Base-by-base conservation (phyloP, 345 rosid genomes). In the Populus euphratica region DNA sequence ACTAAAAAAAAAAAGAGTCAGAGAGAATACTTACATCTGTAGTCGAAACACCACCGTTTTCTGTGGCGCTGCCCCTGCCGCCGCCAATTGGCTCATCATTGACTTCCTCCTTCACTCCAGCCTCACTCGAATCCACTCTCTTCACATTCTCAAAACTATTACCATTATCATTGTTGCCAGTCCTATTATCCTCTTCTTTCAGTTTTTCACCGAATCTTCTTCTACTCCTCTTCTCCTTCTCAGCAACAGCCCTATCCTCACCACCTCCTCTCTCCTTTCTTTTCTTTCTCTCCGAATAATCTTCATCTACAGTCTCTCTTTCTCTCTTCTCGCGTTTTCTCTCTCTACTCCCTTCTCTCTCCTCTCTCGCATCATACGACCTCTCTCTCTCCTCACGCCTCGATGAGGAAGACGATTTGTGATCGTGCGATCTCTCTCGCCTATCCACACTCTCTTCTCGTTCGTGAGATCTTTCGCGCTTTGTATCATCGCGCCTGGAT, bases 181-280 rank as follows among this genome's bases (percentile, higher is more conserved):
- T 63, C 66, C 0, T 72, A 20, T 47, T 73, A 16, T 76, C 85
- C 66, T 82, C 85, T 41, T 78, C 76, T 69, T 83, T 79, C 9
- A 61, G 83, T 62, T 75, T 87, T 78, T 90, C 89, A 73, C 82
- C 94, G 76, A 93, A 88, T 38, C 86, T 85, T 62, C 91, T 87
- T 83, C 88, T 83, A 72, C 83, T 85, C 63, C 81, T 85, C 85
- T 29, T 86, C 54, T 78, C 89, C 47, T 81, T 84, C 17, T 44
- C 63, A 49, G 35, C 61, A 43, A 12, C 27, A 20, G 21, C 47
- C 56, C n/a, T 62, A 9, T 67, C 73, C 23, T 73, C 81, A 13
- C 72, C 27, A 8, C 21, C 76, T 52, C 62, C 81, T 36, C 82
- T 68, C 21, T 79, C 82, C 38, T 74, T 79, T 49, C 79, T 80